Evolutionary conservation across 169 alveolate genomes (phyloP), one percentile per base, ranked within the genome.

Genomic region (Babesia caballi): DNA sequence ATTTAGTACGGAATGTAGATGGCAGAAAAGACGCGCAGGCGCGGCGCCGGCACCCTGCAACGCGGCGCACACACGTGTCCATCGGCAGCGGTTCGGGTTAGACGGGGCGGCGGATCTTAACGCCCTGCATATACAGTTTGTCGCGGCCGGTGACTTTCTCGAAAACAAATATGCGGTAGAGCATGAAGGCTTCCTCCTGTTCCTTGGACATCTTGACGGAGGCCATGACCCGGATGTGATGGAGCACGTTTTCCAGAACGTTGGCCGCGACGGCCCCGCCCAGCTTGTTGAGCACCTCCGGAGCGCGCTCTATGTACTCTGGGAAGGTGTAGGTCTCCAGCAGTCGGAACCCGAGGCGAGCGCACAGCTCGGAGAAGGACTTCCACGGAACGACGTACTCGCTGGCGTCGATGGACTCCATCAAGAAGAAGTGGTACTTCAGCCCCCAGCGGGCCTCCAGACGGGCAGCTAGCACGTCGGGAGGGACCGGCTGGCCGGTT

Each of bases 381-480:
- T 73, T 78, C 76, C 90, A 84, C 14, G 93, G 93, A 19, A 88
- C 86, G 35, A 88, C 90, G 60, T 81, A 88, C 38, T 88, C 93
- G 25, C 73, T 66, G n/a, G 89, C 93, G 66, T 88, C 93, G 36
- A 88, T 88, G 15, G 93, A 84, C 44, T 88, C 93, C 76, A 75
- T 80, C 50, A 88, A 57, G 57, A 81, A 88, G 67, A 88, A 88
- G 61, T 83, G 86, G 51, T 88, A 88, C 69, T 83, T 84, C 17
- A 88, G 58, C 6, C 93, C 91, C 74, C 85, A 53, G 6, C 54
- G 69, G 35, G 56, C 72, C 23, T 88, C 86, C 28, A 88, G n/a
- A 25, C 69, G 44, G 42, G 76, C 35, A 23, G 46, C 44, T 8
- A 77, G 36, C 17, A 4, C 49, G 1, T 38, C 51, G 4, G 15